Evolutionary conservation across 2,329 filamentous ascomycete species (phyloP).

Genomic region (Phialophora expanda): DNA sequence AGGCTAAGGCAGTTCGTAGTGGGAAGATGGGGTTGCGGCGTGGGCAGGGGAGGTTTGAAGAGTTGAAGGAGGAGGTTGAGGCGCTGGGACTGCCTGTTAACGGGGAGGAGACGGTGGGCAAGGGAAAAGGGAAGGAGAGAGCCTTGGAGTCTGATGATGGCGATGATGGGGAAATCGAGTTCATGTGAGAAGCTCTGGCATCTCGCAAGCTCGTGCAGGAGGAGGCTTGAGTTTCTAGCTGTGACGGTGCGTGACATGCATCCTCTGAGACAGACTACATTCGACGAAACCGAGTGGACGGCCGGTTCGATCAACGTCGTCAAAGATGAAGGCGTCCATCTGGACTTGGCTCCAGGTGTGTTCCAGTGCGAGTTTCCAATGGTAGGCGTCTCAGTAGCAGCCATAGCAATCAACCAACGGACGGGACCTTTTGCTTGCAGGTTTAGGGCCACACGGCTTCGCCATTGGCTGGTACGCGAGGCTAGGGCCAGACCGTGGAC

Average conservation of each 20-base stretch:
- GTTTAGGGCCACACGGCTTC: background rate
- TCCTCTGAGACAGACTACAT: background rate
- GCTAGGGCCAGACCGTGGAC: background rate
- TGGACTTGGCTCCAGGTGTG: background rate
- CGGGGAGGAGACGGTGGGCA: constrained; percentile 6
- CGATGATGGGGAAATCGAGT: constrained; percentile 25
- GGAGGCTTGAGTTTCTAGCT: background rate
- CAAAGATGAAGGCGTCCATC: background rate
- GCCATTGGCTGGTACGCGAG: background rate
- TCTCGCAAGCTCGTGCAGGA: background rate
- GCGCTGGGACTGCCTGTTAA: constrained; percentile 4
- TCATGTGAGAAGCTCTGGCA: constrained; percentile 18
- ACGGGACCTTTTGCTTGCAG: background rate
- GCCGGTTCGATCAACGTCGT: background rate
- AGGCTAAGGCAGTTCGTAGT: background rate
- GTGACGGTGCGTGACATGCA: background rate
- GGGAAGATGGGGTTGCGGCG: background rate
- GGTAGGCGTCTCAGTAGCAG: background rate
- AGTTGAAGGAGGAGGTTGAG: constrained; percentile 14
- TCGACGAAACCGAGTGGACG: background rate
- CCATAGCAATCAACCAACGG: background rate
- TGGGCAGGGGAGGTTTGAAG: constrained; percentile 6
- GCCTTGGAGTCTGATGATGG: constrained; percentile 5
- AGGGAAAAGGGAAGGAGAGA: constrained; percentile 28
- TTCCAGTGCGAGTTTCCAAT: background rate